Conservation (phyloP, 257 asterid genomes). For the Fraxinus excelsior region DNA sequence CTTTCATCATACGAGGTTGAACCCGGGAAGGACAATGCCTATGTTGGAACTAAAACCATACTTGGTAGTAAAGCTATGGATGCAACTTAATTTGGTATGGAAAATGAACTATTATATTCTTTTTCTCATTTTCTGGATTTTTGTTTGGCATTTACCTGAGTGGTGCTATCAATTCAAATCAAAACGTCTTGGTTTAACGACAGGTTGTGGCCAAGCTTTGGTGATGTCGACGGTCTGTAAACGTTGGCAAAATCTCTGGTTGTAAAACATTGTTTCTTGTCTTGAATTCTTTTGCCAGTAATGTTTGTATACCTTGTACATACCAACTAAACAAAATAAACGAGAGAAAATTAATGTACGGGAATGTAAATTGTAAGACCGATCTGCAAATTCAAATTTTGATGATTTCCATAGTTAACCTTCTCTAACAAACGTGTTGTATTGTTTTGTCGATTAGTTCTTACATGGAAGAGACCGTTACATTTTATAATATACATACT, state of each 20-base stretch:
- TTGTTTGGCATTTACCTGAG: background rate
- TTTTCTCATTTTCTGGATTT: slow-evolving; percentile 8
- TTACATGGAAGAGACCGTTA: background rate
- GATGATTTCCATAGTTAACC: slow-evolving; percentile 19
- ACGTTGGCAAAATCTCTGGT: slow-evolving; percentile 29
- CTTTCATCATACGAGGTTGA: slow-evolving; percentile 62
- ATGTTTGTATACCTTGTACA: slow-evolving; percentile 39
- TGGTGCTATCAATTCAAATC: slow-evolving; percentile 23
- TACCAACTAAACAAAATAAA: slow-evolving; percentile 37
- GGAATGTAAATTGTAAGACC: slow-evolving; percentile 39
- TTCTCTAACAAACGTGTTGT: background rate
- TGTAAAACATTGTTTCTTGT: slow-evolving; percentile 38
- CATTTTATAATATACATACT: background rate
- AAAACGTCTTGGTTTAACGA: slow-evolving; percentile 20
- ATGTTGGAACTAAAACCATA: slow-evolving; percentile 38
- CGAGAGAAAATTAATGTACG: slow-evolving; percentile 36
- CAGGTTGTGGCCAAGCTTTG: slow-evolving; percentile 29
- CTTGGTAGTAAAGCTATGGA: slow-evolving; percentile 37
- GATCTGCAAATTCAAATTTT: slow-evolving; percentile 51
- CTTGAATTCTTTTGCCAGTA: slow-evolving; percentile 27
- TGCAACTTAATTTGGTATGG: slow-evolving; percentile 33
- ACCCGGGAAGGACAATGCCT: slow-evolving; percentile 34
- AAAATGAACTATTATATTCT: slow-evolving; percentile 11
- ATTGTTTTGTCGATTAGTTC: background rate
- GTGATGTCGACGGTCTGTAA: slow-evolving; percentile 11